Evolutionary conservation across 305 asterid genomes (phyloP).

Genomic region (Rubia peregrina): DNA sequence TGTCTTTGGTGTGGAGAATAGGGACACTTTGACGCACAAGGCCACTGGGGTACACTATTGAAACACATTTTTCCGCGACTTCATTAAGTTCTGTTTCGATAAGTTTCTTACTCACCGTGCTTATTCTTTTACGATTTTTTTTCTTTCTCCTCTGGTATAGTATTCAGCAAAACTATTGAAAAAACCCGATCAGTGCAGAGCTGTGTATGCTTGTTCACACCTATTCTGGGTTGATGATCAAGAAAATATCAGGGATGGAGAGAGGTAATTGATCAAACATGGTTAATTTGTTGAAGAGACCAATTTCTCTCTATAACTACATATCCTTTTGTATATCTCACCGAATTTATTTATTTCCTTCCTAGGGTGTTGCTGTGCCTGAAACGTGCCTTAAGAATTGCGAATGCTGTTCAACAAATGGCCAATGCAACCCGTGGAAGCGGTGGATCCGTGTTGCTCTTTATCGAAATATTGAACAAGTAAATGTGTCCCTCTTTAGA

Average conservation of each 20-base stretch:
- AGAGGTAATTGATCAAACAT: constrained; percentile 43
- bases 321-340: background rate
- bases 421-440: constrained; percentile 86
- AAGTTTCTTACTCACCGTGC: background rate
- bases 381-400: constrained; percentile 95
- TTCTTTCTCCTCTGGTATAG: constrained; percentile 30
- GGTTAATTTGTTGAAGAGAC: background rate
- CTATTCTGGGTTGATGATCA: constrained; percentile 96
- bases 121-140: constrained; percentile 16
- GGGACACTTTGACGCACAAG: constrained; percentile 97
- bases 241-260: constrained; percentile 79
- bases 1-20: constrained; percentile 86
- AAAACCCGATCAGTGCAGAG: constrained; percentile 98
- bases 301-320: background rate
- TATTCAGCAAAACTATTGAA: constrained; percentile 96
- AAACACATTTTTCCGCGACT: constrained; percentile 14
- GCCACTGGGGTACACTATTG: constrained; percentile 84
- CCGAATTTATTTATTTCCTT: constrained; percentile 11
- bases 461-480: constrained; percentile 96
- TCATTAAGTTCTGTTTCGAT: background rate
- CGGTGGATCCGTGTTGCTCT: constrained; percentile 70
- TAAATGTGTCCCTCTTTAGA: background rate
- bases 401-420: constrained; percentile 98
- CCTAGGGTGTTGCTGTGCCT: constrained; percentile 91
- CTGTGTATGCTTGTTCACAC: constrained; percentile 96